Percentiles rank a stretch among this genome's conserved stretches.
Evolutionary conservation across 2,329 filamentous ascomycete species (phyloP).

Genomic region (Xylariaceae sp.): DNA sequence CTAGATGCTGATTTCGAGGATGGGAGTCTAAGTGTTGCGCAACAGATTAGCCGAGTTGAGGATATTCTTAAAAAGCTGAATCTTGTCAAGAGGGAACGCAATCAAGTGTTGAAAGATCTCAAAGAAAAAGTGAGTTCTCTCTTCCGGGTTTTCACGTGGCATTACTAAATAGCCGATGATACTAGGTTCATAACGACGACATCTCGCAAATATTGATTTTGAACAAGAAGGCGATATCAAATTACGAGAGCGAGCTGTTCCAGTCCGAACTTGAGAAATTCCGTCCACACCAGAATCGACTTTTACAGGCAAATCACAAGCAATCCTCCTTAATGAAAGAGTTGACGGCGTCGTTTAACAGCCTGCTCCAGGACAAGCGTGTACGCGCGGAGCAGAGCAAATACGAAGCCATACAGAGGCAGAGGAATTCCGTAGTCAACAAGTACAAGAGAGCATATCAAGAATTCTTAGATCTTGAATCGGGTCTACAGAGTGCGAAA

Average conservation of each 20-base stretch:
- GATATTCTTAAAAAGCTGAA: constrained; percentile 90
- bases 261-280: constrained; percentile 98
- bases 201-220: constrained; percentile 97
- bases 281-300: constrained; percentile 85
- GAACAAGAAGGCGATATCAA: constrained; percentile 95
- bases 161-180: constrained; percentile 31
- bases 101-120: constrained; percentile 91
- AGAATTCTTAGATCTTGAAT: constrained; percentile 87
- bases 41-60: constrained; percentile 89
- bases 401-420: constrained; percentile 86
- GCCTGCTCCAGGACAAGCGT: constrained; percentile 89
- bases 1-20: constrained; percentile 94
- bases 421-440: constrained; percentile 79
- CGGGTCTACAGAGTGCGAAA: constrained; percentile 85
- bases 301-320: constrained; percentile 94
- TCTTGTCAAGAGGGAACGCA: constrained; percentile 87
- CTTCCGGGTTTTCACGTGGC: neutral
- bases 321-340: constrained; percentile 95
- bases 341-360: constrained; percentile 83
- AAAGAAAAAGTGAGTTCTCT: constrained; percentile 86
- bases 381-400: constrained; percentile 94
- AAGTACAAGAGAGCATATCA: constrained; percentile 92
- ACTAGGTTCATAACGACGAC: constrained; percentile 91
- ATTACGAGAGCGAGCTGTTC: constrained; percentile 90
- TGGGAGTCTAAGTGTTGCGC: constrained; percentile 76